Base-by-base conservation (phyloP, 176 grass and related monocot species). In the Pontederia crassipes region DNA sequence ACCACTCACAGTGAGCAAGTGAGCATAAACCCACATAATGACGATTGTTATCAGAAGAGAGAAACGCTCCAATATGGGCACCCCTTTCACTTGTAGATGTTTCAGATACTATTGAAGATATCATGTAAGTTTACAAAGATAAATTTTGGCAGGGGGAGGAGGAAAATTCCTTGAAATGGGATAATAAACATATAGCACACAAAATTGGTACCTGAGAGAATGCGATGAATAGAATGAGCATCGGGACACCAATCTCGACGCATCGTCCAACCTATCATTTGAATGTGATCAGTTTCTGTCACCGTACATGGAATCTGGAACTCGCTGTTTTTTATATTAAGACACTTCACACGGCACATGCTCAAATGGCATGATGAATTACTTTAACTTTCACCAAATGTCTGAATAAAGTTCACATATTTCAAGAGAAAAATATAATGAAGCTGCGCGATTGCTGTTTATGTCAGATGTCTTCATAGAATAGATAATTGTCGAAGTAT, bases 41-140 rank as follows among this genome's bases (percentile, higher is more conserved):
- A 82, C 66, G 17, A 89, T 83, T 8, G 82, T 86, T 26, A 95
- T 86, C 57, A 95, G 81, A 58, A 95, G 74, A 57, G 90, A 89
- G 82, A 95, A 95, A 46, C 90, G 77, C 75, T 95, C 90, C 58
- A 95, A 77, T 59, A 95, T 64, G 18, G 85, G 90, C 58, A 83
- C 55, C 0, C 79, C 73, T 72, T 52, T 89, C 54, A 95, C 76
- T 1, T 83, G 70, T 63, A 95, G 72, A 75, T 80, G 83, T 76
- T 95, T 95, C 57, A 95, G 66, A 85, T 95, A 95, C 89, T 95
- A 71, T 8, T 46, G 32, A 62, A 46, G 26, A 45, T 46, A 16
- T 62, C 9, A 17, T 16, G 59, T 46, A 15, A 10, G 32, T 45
- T 54, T 54, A 54, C 51, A 54, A 54, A 54, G 51, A 17, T 9